These are phyloP conservation scores for Aspergillus kassunensis DNA, from an alignment of 495 filamentous ascomycete genomes.

Conservation along the genomic window DNA sequence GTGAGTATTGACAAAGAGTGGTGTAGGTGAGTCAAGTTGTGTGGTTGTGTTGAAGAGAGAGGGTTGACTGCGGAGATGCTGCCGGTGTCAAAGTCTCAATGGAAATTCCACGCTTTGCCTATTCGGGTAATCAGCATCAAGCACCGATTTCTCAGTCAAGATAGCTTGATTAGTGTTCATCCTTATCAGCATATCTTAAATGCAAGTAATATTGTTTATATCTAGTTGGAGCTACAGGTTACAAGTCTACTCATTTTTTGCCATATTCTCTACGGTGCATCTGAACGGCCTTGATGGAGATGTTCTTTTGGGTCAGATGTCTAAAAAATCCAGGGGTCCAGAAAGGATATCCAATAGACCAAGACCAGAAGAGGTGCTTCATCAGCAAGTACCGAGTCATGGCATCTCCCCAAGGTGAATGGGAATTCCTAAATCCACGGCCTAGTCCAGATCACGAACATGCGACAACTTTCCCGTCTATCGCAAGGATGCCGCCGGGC, in stretches of 20 bases:
- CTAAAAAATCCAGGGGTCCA: constrained; percentile 1
- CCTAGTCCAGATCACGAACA: constrained; percentile 12
- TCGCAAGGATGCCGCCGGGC: constrained; percentile 14
- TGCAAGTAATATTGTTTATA: too few relatives aligned
- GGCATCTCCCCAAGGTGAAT: constrained; percentile 6
- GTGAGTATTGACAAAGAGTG: not conserved
- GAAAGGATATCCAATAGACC: constrained; percentile 1
- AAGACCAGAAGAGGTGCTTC: not conserved
- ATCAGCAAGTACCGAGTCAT: not conserved
- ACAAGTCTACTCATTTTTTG: too few relatives aligned
- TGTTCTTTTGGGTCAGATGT: constrained; percentile 2
- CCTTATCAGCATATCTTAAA: too few relatives aligned
- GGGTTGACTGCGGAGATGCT: constrained; percentile 5
- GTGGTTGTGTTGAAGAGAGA: not conserved
- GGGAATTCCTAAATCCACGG: constrained; percentile 13
- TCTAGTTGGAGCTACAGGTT: too few relatives aligned
- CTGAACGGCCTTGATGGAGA: not conserved
- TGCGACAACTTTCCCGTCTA: constrained; percentile 20
- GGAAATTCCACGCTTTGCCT: constrained; percentile 29
- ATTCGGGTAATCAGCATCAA: constrained; percentile 22
- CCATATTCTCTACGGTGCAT: not conserved
- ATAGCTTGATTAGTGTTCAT: not conserved
- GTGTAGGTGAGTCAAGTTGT: not conserved
- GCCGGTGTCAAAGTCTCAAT: constrained; percentile 2
- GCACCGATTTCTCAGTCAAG: not conserved